A percentile compares a stretch with the other conserved stretches of the same genome.
phyloP scores from a whole-genome alignment of 176 grass and related monocot genomes.

The Hsuehochloa calcarea region DNA sequence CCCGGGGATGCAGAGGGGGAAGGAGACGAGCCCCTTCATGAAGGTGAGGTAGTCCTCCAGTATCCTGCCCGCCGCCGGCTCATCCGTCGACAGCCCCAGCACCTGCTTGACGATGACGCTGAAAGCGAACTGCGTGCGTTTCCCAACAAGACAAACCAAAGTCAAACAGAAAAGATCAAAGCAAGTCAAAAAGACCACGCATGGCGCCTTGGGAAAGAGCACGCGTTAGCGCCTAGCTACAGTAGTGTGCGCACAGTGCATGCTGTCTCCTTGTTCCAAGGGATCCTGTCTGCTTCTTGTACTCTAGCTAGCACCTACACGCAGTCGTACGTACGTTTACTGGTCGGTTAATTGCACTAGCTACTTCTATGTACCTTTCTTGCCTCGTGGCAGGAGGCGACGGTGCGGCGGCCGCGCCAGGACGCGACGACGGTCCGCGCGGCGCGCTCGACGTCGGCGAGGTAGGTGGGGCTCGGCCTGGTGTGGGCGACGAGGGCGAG shows the following conservation, averaged over 20 bases:
- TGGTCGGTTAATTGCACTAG: no score
- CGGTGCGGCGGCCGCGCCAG: neutral
- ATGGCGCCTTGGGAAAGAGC: neutral
- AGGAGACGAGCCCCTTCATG: constrained; percentile 64
- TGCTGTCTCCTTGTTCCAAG: constrained; percentile 1
- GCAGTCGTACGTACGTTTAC: neutral
- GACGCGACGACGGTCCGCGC: constrained; percentile 15
- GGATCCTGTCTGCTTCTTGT: neutral
- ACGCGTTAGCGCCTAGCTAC: neutral
- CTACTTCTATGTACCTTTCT: neutral
- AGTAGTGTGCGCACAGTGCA: no score
- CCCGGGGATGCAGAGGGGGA: constrained; percentile 51
- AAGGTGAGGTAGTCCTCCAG: constrained; percentile 59
- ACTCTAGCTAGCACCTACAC: neutral
- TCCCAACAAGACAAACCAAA: neutral
- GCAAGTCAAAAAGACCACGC: neutral
- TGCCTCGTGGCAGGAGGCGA: constrained; percentile 30
- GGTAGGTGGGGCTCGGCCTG: neutral
- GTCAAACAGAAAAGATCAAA: neutral
- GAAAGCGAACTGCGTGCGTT: constrained; percentile 48
- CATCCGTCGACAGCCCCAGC: constrained; percentile 48
- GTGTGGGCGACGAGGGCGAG: constrained; percentile 20
- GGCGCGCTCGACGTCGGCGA: constrained; percentile 27
- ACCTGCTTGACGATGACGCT: constrained; percentile 62
- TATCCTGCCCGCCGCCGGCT: constrained; percentile 20